These are phyloP conservation scores for Crithidia sp. DNA, from an alignment of 208 protist species.

Conservation along the genomic window DNA sequence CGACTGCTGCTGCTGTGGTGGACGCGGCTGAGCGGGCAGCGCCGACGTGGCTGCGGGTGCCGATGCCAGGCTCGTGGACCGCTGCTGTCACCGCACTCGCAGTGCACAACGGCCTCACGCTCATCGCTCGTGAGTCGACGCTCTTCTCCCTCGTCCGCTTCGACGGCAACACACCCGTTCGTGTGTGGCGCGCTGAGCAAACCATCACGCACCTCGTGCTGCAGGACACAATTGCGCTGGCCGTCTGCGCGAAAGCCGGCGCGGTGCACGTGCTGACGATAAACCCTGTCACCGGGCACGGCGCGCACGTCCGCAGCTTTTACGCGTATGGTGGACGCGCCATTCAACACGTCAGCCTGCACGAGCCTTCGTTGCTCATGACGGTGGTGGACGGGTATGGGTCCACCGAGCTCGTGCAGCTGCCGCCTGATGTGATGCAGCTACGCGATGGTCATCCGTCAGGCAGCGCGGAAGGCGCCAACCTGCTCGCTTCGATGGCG, in stretches of 20 bases:
- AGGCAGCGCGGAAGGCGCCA: constrained; percentile 1
- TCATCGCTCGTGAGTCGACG: constrained; percentile 29
- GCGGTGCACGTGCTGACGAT: constrained; percentile 46
- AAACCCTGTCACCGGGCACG: constrained; percentile 21
- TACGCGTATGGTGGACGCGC: constrained; percentile 39
- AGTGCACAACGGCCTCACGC: constrained; percentile 28
- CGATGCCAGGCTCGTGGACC: constrained; percentile 22
- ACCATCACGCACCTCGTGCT: constrained; percentile 29
- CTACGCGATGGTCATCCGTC: constrained; percentile 8
- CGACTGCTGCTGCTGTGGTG: not conserved
- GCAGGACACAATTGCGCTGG: constrained; percentile 35
- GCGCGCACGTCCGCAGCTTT: constrained; percentile 39
- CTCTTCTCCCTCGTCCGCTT: constrained; percentile 24
- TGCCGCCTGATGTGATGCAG: constrained; percentile 33
- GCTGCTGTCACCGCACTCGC: constrained; percentile 26
- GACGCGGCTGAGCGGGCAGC: constrained; percentile 22
- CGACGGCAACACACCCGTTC: constrained; percentile 1
- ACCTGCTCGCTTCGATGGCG: constrained; percentile 33
- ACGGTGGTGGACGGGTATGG: constrained; percentile 62
- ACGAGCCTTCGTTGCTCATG: constrained; percentile 46
- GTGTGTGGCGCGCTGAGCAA: constrained; percentile 28
- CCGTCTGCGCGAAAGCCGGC: constrained; percentile 35
- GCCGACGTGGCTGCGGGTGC: constrained; percentile 40
- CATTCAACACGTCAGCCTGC: constrained; percentile 50
- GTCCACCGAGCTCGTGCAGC: constrained; percentile 63